phyloP scores from a whole-genome alignment of 1,284 basidiomycete genomes.

The Leccinum pachyderme region DNA sequence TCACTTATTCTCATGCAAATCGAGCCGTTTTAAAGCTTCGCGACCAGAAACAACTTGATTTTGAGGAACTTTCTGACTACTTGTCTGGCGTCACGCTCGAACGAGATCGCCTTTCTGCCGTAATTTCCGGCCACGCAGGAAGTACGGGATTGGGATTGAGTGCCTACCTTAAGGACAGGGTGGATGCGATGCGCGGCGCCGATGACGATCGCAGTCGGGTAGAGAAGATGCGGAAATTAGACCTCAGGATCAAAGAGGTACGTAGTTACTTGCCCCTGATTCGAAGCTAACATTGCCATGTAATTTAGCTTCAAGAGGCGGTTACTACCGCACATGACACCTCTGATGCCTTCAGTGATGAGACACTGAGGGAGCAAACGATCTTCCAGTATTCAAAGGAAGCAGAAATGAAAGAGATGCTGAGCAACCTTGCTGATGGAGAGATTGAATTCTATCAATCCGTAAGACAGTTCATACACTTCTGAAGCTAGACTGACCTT shows the following conservation, averaged over 20 bases:
- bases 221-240: slow-evolving; percentile 90
- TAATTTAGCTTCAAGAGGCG: slow-evolving; percentile 84
- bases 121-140: slow-evolving; percentile 78
- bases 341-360: slow-evolving; percentile 91
- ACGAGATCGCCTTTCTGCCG: slow-evolving; percentile 86
- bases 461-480: slow-evolving; percentile 41
- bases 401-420: slow-evolving; percentile 93
- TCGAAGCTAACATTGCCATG: not conserved
- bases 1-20: slow-evolving; percentile 88
- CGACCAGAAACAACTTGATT: slow-evolving; percentile 98
- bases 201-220: slow-evolving; percentile 93
- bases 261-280: slow-evolving; percentile 21
- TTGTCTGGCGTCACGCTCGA: slow-evolving; percentile 88
- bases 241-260: slow-evolving; percentile 93
- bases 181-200: slow-evolving; percentile 88
- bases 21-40: slow-evolving; percentile 89
- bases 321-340: slow-evolving; percentile 95
- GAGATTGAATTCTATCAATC: slow-evolving; percentile 93
- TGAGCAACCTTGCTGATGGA: slow-evolving; percentile 86
- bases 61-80: slow-evolving; percentile 96
- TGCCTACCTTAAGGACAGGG: slow-evolving; percentile 91
- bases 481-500: slow-evolving; percentile 6
- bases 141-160: slow-evolving; percentile 81
- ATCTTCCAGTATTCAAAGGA: slow-evolving; percentile 90
- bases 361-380: slow-evolving; percentile 87